phyloP scores from a whole-genome alignment of 768 basidiomycete genomes.

The Pleurotus ostreatus region DNA sequence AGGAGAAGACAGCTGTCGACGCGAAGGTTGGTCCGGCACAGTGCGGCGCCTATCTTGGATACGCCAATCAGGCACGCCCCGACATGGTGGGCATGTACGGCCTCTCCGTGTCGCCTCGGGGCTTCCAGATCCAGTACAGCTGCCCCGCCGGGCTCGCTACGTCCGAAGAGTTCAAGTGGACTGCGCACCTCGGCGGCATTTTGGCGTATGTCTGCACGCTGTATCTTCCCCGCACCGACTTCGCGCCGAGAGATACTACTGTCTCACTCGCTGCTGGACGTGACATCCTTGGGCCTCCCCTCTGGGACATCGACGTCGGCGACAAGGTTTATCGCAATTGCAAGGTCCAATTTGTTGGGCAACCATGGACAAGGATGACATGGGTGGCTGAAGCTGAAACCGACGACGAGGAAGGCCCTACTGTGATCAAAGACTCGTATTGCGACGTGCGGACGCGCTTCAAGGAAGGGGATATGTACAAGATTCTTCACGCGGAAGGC shows the following conservation, averaged over 20 bases:
- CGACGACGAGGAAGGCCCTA: neutral
- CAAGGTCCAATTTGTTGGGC: neutral
- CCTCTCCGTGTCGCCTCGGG: neutral
- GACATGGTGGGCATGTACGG: conserved; percentile 8
- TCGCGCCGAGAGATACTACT: neutral
- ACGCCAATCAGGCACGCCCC: conserved; percentile 10
- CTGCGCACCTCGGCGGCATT: neutral
- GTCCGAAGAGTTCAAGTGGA: neutral
- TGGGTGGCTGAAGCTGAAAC: neutral
- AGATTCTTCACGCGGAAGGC: neutral
- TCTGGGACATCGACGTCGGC: neutral
- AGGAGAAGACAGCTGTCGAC: neutral
- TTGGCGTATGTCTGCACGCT: neutral
- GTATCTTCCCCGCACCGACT: neutral
- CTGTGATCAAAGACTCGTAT: conserved; percentile 5
- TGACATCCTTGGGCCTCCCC: neutral
- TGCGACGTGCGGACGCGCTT: neutral
- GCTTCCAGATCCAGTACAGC: conserved; percentile 5
- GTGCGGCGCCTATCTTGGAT: no score
- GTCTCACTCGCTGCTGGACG: neutral
- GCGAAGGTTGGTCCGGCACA: no score
- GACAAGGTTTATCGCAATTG: neutral
- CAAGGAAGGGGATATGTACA: neutral
- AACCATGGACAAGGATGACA: neutral
- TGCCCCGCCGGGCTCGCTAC: conserved; percentile 19